Base-by-base conservation (phyloP, 2,329 filamentous ascomycete genomes). In the Talaromyces verruculosus region DNA sequence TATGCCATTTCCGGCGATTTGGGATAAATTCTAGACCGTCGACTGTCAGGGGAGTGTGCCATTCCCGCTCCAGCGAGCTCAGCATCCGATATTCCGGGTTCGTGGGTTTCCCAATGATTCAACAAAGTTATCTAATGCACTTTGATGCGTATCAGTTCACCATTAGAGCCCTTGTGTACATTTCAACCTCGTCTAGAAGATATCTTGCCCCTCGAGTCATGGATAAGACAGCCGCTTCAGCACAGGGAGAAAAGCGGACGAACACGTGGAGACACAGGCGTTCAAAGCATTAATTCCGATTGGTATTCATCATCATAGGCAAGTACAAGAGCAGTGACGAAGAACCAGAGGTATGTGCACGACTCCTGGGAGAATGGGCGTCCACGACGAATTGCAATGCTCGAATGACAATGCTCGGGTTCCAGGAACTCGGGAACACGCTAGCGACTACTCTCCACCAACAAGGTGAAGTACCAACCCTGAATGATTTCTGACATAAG, bases 1-100 rank as follows among this genome's bases (percentile, higher is more conserved):
- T 7, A 22, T 63, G 17, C 61, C 61, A 63, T 57, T 63, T 63
- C 61, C 61, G 61, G 61, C 61, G 60, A 62, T 51, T 51, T 53
- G 33, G 22, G 37, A 41, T 28, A n/a, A 45, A 47, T 8, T 57
- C 61, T 63, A 43, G 61, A 43, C 25, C 45, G 53, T 28, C 10
- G 10, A 5, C 19, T 39, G 10, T 51, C 45, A 62, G 47, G 60
- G 45, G 45, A 25, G 30, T 2, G 45, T 13, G 13, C n/a, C 17
- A 11, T 39, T 22, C 7, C n/a, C 25, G 7, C 37, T 35, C n/a
- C 25, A 22, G 19, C 22, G 28, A 35, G 13, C 19, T 15, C 13
- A 10, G 39, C 4, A 60, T 37, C 19, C 13, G 3, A 22, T 6
- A 6, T 30, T n/a, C 17, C 7, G 37, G 15, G 37, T 8, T 39